Conservation (phyloP, 2,329 filamentous ascomycete genomes). For the Septoria linicola region DNA sequence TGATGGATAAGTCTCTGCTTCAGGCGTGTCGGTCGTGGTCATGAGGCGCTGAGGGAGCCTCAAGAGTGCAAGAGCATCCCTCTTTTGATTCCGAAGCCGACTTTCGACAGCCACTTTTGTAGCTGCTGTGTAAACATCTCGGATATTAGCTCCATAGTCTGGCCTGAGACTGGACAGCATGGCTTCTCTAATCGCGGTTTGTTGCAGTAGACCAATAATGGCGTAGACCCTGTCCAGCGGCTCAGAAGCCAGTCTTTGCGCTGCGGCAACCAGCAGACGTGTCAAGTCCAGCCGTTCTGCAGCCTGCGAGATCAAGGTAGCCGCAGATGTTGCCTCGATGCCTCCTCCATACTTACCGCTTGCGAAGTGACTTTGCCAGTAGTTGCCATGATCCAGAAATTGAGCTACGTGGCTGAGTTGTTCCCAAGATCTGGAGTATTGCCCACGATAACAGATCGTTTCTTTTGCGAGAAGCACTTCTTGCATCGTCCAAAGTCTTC, state of each 20-base stretch:
- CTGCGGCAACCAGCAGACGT: background rate
- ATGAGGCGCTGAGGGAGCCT: background rate
- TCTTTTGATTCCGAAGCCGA: background rate
- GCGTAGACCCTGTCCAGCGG: background rate
- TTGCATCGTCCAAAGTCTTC: background rate
- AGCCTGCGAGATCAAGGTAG: too few relatives aligned
- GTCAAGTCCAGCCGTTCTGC: background rate
- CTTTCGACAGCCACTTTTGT: conserved; percentile 5
- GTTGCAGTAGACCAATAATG: background rate
- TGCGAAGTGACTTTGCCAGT: too few relatives aligned
- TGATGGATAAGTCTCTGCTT: too few relatives aligned
- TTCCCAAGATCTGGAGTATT: background rate
- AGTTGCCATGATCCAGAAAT: background rate
- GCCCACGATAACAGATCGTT: background rate
- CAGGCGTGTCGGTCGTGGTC: too few relatives aligned
- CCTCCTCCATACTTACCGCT: too few relatives aligned
- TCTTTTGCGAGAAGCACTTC: background rate
- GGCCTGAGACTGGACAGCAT: background rate
- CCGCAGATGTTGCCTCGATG: too few relatives aligned
- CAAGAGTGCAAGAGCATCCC: background rate
- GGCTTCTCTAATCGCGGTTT: background rate
- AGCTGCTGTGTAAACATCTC: background rate
- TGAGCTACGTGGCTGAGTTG: background rate
- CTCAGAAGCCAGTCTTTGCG: background rate
- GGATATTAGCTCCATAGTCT: background rate